phyloP scores from a whole-genome alignment of 164 flowering plant species.

The Stephania yunnanensis region DNA sequence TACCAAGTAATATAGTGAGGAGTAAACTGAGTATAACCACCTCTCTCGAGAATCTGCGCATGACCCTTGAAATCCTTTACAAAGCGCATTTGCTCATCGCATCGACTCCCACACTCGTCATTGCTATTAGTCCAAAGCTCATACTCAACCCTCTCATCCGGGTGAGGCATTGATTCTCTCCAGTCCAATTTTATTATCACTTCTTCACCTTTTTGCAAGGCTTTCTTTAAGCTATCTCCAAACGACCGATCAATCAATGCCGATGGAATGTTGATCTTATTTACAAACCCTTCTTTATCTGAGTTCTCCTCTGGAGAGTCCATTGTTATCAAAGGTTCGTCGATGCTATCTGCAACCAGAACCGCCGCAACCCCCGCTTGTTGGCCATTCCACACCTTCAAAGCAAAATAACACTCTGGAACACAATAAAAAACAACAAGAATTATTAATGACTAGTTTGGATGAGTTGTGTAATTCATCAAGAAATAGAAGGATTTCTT shows the following conservation, averaged over 20 bases:
- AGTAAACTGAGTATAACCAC: slow-evolving; percentile 68
- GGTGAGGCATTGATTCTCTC: slow-evolving; percentile 87
- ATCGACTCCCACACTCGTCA: slow-evolving; percentile 80
- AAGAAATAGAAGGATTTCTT: neutral
- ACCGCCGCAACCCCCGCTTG: slow-evolving; percentile 95
- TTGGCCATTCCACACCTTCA: slow-evolving; percentile 88
- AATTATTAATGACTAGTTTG: neutral
- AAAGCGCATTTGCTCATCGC: slow-evolving; percentile 77
- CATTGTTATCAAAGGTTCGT: slow-evolving; percentile 89
- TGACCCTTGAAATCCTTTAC: slow-evolving; percentile 73
- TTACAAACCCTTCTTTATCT: slow-evolving; percentile 51
- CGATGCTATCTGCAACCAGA: slow-evolving; percentile 64
- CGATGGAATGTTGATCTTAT: slow-evolving; percentile 73
- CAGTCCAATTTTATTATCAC: slow-evolving; percentile 68
- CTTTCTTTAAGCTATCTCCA: slow-evolving; percentile 56
- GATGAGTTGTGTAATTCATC: neutral
- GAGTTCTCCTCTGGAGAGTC: slow-evolving; percentile 69
- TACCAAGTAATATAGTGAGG: slow-evolving; percentile 97
- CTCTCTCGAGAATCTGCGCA: slow-evolving; percentile 82
- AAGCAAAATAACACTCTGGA: slow-evolving; percentile 78
- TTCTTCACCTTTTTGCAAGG: slow-evolving; percentile 39
- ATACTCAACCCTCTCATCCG: slow-evolving; percentile 82
- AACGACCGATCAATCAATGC: slow-evolving; percentile 57
- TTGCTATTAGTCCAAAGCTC: slow-evolving; percentile 96
- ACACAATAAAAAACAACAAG: neutral